Base-by-base conservation (phyloP, 129 eudicot species). In the Dittrichia graveolens region DNA sequence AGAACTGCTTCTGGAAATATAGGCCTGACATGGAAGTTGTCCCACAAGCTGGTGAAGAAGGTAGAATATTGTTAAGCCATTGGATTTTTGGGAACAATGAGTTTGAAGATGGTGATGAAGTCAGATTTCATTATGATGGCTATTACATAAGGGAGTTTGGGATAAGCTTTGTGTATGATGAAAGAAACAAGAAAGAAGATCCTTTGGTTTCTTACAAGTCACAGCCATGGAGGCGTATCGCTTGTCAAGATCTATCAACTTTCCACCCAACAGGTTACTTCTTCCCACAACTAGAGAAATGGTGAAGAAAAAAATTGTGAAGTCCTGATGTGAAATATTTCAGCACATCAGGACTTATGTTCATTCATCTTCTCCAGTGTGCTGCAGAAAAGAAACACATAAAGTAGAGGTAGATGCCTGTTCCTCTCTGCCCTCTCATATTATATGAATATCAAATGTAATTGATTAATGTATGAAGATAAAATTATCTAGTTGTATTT, bases 21-120 rank as follows among this genome's bases (percentile, higher is more conserved):
- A 5, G 19, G 31, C 71, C 71, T 50, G 5, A 3, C 1, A 40
- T 53, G 7, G 63, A 7, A 6, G 3, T 3, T 6, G 2, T 7
- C 8, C 60, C 65, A 42, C 9, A 71, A 19, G 43, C 13, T 56
- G 3, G n/a, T 39, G 55, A 63, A 7, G 64, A 39, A 48, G 34
- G n/a, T 14, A 9, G 2, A 35, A 44, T 54, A 56, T 66, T 57
- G 65, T 38, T 65, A 54, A 35, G 60, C 39, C 54, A 71, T 43
- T 71, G 76, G 76, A 71, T 56, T 66, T 57, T 57, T 24, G 37
- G 57, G 67, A 43, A 44, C 19, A 71, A 71, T 7, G 76, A 71
- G 67, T 44, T 71, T 71, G 67, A 71, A 42, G 67, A 71, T 57
- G 58, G 76, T 42, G 67, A 71, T 59, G 16, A 57, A 24, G 76